Evolutionary conservation across 2,329 filamentous ascomycete genomes (phyloP).

Genomic region (Pseudomassariella vexata): DNA sequence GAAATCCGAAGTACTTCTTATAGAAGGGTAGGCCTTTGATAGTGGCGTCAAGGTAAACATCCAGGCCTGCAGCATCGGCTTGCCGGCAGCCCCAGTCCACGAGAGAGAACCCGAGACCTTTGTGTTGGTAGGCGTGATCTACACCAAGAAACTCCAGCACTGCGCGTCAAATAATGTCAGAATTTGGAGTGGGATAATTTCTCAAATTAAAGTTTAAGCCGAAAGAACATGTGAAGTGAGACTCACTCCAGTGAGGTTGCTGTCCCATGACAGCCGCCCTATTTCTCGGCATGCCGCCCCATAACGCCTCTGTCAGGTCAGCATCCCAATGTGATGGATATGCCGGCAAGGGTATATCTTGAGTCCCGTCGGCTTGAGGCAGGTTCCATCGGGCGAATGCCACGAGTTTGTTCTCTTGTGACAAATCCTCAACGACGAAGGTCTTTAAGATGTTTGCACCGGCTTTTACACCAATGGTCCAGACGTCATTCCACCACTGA

Average conservation of each 20-base stretch:
- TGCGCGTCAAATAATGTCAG: too few species aligned
- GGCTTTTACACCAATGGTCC: slow-evolving; percentile 8
- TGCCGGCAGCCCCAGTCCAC: slow-evolving; percentile 8
- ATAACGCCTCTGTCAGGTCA: slow-evolving; percentile 8
- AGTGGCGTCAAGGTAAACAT: slow-evolving; percentile 9
- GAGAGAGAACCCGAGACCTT: slow-evolving; percentile 4
- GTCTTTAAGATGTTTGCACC: slow-evolving; percentile 7
- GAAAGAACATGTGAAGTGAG: too few species aligned
- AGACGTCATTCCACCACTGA: slow-evolving; percentile 8
- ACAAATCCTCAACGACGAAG: slow-evolving; percentile 10
- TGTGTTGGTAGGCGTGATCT: slow-evolving; percentile 8
- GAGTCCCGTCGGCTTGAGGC: slow-evolving; percentile 8
- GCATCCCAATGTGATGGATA: slow-evolving; percentile 8
- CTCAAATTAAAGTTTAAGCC: neutral
- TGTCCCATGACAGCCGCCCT: slow-evolving; percentile 7
- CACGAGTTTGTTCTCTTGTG: slow-evolving; percentile 4
- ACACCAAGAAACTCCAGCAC: slow-evolving; percentile 10
- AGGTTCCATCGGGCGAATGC: slow-evolving; percentile 9
- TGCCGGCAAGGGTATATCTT: slow-evolving; percentile 8
- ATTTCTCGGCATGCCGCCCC: slow-evolving; percentile 10
- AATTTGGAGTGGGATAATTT: too few species aligned
- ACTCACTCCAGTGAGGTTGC: slow-evolving; percentile 11
- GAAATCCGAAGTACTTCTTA: slow-evolving; percentile 5
- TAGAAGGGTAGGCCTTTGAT: slow-evolving; percentile 9
- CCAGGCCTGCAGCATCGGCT: slow-evolving; percentile 5